Base-by-base conservation (phyloP, 345 rosid species). In the Psidium guajava region DNA sequence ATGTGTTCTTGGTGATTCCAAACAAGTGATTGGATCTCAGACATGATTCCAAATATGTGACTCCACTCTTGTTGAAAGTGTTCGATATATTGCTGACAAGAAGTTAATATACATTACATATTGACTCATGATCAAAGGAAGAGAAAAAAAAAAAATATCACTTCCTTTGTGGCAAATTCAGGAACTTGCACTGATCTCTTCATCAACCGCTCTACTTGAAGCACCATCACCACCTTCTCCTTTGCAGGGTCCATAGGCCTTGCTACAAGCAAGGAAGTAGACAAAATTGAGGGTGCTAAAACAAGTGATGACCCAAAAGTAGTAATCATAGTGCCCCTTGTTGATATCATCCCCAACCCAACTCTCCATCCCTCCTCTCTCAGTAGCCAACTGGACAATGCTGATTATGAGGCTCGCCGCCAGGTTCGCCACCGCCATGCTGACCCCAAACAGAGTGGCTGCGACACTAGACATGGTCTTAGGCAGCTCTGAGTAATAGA, bases 381-480 rank as follows among this genome's bases (percentile, higher is more conserved):
- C 88, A n/a, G 95, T 94, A 5, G 86, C 44, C 6, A 58, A 56
- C 81, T 93, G 86, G 11, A 91, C 91, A 0, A 53, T 84, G 22
- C 87, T 93, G 64, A 94, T 85, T 50, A 95, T 82, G 81, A 90
- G 90, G 80, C 95, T 95, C 1, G 98, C 93, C 54, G 93, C 74
- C 86, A 96, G 82, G 90, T 87, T 92, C 21, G 93, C 96, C 87
- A 91, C 92, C 0, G 94, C 94, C 88, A 89, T 85, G 61, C 95
- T 96, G 44, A 96, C 86, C 75, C 95, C 94, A 27, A 88, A 90
- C 22, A 96, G 88, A 55, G 92, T 85, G 5, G 96, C 86, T 0
- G 98, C 97, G 16, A 96, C 89, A 49, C 94, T 94, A 6, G 99
- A 93, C 97, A 96, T 95, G 77, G 90, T 91, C 88, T 91, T 94